Percentiles rank a stretch among this genome's conserved stretches.
These are phyloP conservation scores for Erythrobasidium yunnanense DNA, from an alignment of 768 basidiomycete genomes.

Conservation along the genomic window DNA sequence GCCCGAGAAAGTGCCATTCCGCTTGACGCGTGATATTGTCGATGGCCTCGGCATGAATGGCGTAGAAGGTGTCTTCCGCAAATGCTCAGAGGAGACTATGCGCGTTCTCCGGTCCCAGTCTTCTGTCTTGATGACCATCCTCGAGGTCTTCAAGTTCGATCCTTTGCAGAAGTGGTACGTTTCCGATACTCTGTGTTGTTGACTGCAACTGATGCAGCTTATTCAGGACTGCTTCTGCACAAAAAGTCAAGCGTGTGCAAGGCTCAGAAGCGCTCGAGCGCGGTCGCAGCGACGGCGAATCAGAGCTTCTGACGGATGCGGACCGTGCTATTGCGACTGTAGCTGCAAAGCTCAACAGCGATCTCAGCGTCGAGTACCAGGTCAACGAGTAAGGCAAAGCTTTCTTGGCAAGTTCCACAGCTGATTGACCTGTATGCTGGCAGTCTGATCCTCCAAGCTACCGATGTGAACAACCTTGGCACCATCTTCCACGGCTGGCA, in stretches of 20 bases:
- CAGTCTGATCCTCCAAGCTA: slow-evolving; percentile 27
- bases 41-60: slow-evolving; percentile 87
- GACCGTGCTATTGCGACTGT: slow-evolving; percentile 77
- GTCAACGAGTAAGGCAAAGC: slow-evolving; percentile 51
- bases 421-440: background rate
- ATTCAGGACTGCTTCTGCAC: slow-evolving; percentile 50
- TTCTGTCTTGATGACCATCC: slow-evolving; percentile 79
- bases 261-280: slow-evolving; percentile 45
- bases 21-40: slow-evolving; percentile 83
- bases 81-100: slow-evolving; percentile 87
- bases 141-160: slow-evolving; percentile 95
- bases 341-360: slow-evolving; percentile 66
- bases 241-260: slow-evolving; percentile 38
- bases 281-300: slow-evolving; percentile 13
- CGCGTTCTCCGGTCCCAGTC: slow-evolving; percentile 76
- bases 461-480: slow-evolving; percentile 7
- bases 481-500: slow-evolving; percentile 22
- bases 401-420: background rate
- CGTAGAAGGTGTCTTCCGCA: slow-evolving; percentile 84
- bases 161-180: slow-evolving; percentile 78
- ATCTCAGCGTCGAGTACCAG: slow-evolving; percentile 78
- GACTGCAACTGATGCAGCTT: background rate
- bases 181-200: background rate
- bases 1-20: slow-evolving; percentile 86
- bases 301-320: slow-evolving; percentile 66